Conservation (phyloP, 2,329 filamentous ascomycete species). For the Xylaria sp. region DNA sequence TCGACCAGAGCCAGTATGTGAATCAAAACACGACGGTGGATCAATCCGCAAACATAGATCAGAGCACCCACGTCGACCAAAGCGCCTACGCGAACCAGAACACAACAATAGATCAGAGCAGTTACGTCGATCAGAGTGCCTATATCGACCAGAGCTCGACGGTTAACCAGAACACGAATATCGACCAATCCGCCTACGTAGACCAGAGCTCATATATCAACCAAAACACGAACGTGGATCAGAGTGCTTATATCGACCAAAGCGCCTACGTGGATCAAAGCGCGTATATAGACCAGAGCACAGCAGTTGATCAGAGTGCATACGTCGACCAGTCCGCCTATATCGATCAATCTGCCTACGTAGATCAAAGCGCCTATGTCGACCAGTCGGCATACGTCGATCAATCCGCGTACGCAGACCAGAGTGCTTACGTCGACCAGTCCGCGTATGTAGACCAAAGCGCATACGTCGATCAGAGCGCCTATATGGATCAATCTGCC, state of each 20-base stretch:
- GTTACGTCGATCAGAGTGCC: conserved; percentile 22
- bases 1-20: conserved; percentile 16
- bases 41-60: conserved; percentile 13
- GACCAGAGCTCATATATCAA: conserved; percentile 24
- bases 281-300: not conserved
- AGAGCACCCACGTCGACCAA: conserved; percentile 17
- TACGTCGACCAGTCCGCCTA: conserved; percentile 22
- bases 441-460: conserved; percentile 15
- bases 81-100: conserved; percentile 17
- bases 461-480: conserved; percentile 11
- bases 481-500: conserved; percentile 22
- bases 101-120: conserved; percentile 15
- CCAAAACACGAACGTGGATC: conserved; percentile 19
- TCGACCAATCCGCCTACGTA: conserved; percentile 26
- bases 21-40: conserved; percentile 18
- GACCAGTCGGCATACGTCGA: conserved; percentile 24
- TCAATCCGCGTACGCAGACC: conserved; percentile 14
- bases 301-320: not conserved
- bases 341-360: conserved; percentile 16
- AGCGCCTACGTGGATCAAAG: not conserved
- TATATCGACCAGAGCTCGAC: conserved; percentile 23
- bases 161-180: conserved; percentile 16
- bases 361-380: conserved; percentile 15
- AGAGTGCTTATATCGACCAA: conserved; percentile 23
- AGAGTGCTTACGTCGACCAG: conserved; percentile 18